Percentiles rank a stretch among this genome's conserved stretches.
These are phyloP conservation scores for Vicia faba DNA, from an alignment of 306 rosid species.

Conservation along the genomic window DNA sequence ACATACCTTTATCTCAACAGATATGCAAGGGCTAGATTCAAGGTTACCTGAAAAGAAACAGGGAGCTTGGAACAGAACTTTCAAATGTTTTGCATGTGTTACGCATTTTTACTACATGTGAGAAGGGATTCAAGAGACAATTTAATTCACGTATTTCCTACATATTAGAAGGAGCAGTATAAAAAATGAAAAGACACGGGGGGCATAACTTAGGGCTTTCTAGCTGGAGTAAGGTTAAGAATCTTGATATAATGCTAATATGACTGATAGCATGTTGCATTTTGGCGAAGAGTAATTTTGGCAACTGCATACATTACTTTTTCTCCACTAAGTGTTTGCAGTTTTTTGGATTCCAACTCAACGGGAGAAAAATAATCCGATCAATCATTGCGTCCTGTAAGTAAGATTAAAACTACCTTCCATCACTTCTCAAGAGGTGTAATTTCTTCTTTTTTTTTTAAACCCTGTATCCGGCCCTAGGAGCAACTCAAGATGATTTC, in stretches of 20 bases:
- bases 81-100: conserved; percentile 14
- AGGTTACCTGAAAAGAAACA: conserved; percentile 57
- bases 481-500: background rate
- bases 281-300: too few relatives aligned
- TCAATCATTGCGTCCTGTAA: background rate
- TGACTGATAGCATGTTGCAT: conserved; percentile 13
- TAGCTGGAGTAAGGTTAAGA: too few relatives aligned
- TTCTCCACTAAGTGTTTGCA: conserved; percentile 13
- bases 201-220: conserved; percentile 12
- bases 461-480: too few relatives aligned
- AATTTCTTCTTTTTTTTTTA: too few relatives aligned
- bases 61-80: conserved; percentile 20
- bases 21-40: conserved; percentile 62
- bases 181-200: background rate
- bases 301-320: conserved; percentile 1
- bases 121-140: background rate
- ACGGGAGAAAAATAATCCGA: conserved; percentile 14
- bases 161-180: conserved; percentile 2
- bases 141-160: background rate
- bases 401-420: conserved; percentile 4
- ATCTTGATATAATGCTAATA: too few relatives aligned
- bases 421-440: too few relatives aligned
- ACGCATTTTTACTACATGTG: too few relatives aligned
- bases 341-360: conserved; percentile 3
- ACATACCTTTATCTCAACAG: conserved; percentile 89